Evolutionary conservation across 2,329 filamentous ascomycete genomes (phyloP).

Genomic region (Fusarium robinianum): DNA sequence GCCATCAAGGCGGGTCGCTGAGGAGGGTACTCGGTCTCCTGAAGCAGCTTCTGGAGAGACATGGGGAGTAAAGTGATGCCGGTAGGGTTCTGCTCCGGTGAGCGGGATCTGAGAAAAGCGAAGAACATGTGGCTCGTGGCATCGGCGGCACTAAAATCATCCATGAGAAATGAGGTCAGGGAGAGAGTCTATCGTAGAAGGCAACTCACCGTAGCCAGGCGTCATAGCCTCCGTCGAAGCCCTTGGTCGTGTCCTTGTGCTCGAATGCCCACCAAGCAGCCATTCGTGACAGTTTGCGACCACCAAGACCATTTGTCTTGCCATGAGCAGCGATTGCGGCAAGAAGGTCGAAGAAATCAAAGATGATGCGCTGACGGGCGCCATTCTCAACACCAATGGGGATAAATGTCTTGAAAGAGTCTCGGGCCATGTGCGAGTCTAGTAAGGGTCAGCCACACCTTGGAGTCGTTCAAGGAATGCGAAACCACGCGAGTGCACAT

Average conservation of each 20-base stretch:
- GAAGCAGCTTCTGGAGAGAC: slow-evolving; percentile 86
- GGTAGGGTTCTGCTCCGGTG: slow-evolving; percentile 76
- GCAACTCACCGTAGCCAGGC: slow-evolving; percentile 74
- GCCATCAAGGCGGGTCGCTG: slow-evolving; percentile 76
- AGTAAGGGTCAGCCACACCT: slow-evolving; percentile 23
- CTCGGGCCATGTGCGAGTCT: slow-evolving; percentile 91
- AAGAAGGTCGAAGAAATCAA: slow-evolving; percentile 94
- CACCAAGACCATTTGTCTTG: slow-evolving; percentile 90
- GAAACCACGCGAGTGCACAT: slow-evolving; percentile 12
- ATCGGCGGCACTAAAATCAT: slow-evolving; percentile 75
- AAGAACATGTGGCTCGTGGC: slow-evolving; percentile 98
- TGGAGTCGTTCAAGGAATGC: neutral
- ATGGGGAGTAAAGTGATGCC: slow-evolving; percentile 86
- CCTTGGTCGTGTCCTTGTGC: slow-evolving; percentile 81
- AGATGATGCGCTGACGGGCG: slow-evolving; percentile 84
- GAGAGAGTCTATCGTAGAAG: neutral
- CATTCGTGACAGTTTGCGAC: slow-evolving; percentile 90
- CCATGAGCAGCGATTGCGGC: slow-evolving; percentile 90
- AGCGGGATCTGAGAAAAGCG: slow-evolving; percentile 87
- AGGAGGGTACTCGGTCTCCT: slow-evolving; percentile 94
- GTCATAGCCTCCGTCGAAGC: slow-evolving; percentile 93
- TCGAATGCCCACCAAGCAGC: slow-evolving; percentile 99
- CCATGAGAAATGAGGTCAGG: slow-evolving; percentile 23
- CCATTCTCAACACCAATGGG: slow-evolving; percentile 90
- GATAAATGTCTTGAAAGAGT: slow-evolving; percentile 96